Conservation (phyloP, 805 yeast species). For the Scheffersomyces lignosus region DNA sequence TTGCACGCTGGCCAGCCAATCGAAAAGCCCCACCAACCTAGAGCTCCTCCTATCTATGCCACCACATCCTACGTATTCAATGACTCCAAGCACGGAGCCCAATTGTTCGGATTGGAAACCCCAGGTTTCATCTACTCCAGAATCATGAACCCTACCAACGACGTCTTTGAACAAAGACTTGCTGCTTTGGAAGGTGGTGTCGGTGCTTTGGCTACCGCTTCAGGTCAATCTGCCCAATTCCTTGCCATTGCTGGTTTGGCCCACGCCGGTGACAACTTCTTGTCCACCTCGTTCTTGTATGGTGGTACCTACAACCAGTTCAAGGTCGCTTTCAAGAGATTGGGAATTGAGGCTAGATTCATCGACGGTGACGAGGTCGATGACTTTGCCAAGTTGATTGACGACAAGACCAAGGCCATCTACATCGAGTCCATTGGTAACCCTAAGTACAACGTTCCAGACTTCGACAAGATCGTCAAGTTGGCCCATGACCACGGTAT, state of each 20-base stretch:
- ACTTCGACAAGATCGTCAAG: slow-evolving; percentile 71
- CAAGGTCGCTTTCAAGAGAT: slow-evolving; percentile 85
- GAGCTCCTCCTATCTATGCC: slow-evolving; percentile 94
- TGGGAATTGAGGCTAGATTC: slow-evolving; percentile 84
- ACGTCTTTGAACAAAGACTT: slow-evolving; percentile 85
- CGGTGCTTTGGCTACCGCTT: slow-evolving; percentile 83
- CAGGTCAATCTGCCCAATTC: slow-evolving; percentile 98
- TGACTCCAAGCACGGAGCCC: slow-evolving; percentile 89
- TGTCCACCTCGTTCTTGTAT: slow-evolving; percentile 82
- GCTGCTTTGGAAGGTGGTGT: slow-evolving; percentile 93
- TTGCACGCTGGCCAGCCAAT: slow-evolving; percentile 90
- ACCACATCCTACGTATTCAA: slow-evolving; percentile 86
- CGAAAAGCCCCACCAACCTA: slow-evolving; percentile 65
- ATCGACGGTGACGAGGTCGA: slow-evolving; percentile 80
- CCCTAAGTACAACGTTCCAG: slow-evolving; percentile 91
- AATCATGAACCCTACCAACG: slow-evolving; percentile 89
- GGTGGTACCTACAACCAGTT: slow-evolving; percentile 98
- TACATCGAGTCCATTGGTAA: slow-evolving; percentile 90
- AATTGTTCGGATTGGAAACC: slow-evolving; percentile 78
- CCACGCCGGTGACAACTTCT: slow-evolving; percentile 84
- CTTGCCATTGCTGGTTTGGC: slow-evolving; percentile 82
- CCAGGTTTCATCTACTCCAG: slow-evolving; percentile 89
- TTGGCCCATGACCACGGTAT: slow-evolving; percentile 85
- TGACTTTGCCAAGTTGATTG: slow-evolving; percentile 71
- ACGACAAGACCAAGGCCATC: slow-evolving; percentile 84